Base-by-base conservation (phyloP, 148 eudicot genomes). In the Cornus florida region DNA sequence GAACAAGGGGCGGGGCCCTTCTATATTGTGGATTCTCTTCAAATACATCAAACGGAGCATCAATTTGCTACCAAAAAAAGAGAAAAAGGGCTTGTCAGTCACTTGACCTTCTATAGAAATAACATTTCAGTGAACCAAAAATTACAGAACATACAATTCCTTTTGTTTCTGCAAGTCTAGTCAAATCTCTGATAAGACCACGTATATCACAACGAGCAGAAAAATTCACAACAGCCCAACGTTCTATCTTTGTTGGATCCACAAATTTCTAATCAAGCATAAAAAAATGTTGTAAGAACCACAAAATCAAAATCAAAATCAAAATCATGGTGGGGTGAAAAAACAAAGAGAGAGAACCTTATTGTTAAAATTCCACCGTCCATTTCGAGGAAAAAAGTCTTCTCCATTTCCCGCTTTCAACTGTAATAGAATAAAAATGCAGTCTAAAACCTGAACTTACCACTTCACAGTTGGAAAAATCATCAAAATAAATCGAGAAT, bases 301-400 rank as follows among this genome's bases (percentile, higher is more conserved):
- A 35, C 17, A 59, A 13, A 16, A 50, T 17, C 11, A 67, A 13
- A 16, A 50, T 17, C 11, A 67, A 28, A 28, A 50, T 17, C 11
- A 67, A 57, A 39, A 68, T 12, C 62, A 62, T 62, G 66, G 23
- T n/a, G 23, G 24, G 22, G 5, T 5, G 17, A 76, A 6, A 31
- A 19, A 32, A 56, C 13, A 23, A 70, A 69, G 24, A 77, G 33
- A 69, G 24, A 77, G 33, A 50, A 95, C 99, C 97, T 93, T 95
- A 69, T 95, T 90, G 68, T 92, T 95, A 75, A 95, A 91, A 68
- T 95, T 95, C 99, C 99, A 95, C 19, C 99, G 76, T 9, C 99
- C 99, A 80, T 95, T 95, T 41, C 97, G 83, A 3, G 99, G 87
- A 80, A 90, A 89, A 69, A 95, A 88, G 57, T 95, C 98, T 71